phyloP scores from a whole-genome alignment of 108 stramenopile species.

The Cyclotella kingstonii region DNA sequence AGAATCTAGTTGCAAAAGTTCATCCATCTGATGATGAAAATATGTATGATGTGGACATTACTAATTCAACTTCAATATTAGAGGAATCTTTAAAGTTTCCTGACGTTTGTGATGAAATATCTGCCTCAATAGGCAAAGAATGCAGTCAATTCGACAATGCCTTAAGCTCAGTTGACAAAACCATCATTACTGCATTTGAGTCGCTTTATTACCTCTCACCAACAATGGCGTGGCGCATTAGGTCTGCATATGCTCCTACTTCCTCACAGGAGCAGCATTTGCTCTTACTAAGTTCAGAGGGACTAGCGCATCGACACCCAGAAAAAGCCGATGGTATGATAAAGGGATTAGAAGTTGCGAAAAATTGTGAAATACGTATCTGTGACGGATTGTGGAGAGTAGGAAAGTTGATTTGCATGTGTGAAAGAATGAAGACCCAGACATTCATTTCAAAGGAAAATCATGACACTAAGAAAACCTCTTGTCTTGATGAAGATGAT shows the following conservation, averaged over 20 bases:
- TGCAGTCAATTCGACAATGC: slow-evolving; percentile 6
- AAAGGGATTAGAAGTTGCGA: slow-evolving; percentile 20
- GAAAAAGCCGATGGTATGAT: slow-evolving; percentile 31
- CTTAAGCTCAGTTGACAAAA: not conserved
- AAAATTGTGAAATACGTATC: slow-evolving; percentile 18
- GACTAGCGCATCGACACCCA: slow-evolving; percentile 29
- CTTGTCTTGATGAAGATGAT: slow-evolving; percentile 11
- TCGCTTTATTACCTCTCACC: slow-evolving; percentile 40
- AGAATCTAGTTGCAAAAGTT: not conserved
- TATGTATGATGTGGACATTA: slow-evolving; percentile 19
- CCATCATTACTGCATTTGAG: slow-evolving; percentile 37
- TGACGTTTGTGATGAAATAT: not conserved
- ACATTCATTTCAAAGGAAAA: not conserved
- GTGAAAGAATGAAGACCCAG: slow-evolving; percentile 32
- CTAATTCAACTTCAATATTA: no score
- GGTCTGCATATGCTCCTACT: slow-evolving; percentile 37
- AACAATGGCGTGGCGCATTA: slow-evolving; percentile 29
- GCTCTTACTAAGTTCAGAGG: slow-evolving; percentile 15
- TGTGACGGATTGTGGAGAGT: slow-evolving; percentile 33
- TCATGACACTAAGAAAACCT: not conserved
- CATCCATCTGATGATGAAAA: slow-evolving; percentile 5
- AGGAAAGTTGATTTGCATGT: slow-evolving; percentile 23
- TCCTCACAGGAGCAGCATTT: slow-evolving; percentile 35
- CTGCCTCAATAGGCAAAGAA: not conserved
- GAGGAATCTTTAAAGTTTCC: no score